These are phyloP conservation scores for Pichia inconspicua DNA, from an alignment of 1,139 yeast species.

Conservation along the genomic window DNA sequence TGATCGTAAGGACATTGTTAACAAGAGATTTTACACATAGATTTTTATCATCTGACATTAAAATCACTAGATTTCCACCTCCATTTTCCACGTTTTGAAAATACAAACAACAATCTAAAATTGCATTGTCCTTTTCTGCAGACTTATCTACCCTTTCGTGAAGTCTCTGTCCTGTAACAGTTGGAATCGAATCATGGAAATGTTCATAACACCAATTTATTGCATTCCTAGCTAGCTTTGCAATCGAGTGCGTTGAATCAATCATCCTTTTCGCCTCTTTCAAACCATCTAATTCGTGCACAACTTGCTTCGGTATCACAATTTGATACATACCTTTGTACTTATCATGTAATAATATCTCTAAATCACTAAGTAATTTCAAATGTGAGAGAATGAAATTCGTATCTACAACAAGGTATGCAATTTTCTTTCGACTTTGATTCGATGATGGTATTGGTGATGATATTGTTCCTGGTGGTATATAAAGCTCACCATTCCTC, in stretches of 20 bases:
- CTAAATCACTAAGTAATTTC: conserved; percentile 43
- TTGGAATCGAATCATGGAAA: conserved; percentile 43
- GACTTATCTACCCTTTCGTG: conserved; percentile 41
- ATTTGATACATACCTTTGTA: conserved; percentile 39
- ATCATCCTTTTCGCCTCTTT: conserved; percentile 36
- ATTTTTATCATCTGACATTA: conserved; percentile 77
- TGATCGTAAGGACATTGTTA: conserved; percentile 61
- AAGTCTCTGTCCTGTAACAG: conserved; percentile 59
- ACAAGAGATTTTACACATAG: conserved; percentile 70
- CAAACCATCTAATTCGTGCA: conserved; percentile 74
- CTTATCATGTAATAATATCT: conserved; percentile 29
- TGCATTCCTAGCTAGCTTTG: conserved; percentile 61
- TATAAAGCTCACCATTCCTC: conserved; percentile 3
- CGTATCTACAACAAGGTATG: conserved; percentile 60
- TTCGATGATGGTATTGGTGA: background rate
- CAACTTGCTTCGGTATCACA: conserved; percentile 62
- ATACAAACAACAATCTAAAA: conserved; percentile 75
- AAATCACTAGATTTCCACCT: conserved; percentile 43
- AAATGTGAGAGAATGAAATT: conserved; percentile 68
- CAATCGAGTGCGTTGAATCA: conserved; percentile 29
- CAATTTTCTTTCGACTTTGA: conserved; percentile 1
- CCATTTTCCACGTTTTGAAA: conserved; percentile 33
- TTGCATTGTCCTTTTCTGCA: conserved; percentile 66
- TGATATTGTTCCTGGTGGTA: conserved; percentile 3
- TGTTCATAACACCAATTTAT: conserved; percentile 69